phyloP scores from a whole-genome alignment of 257 asterid genomes.

The Solanum chilense region DNA sequence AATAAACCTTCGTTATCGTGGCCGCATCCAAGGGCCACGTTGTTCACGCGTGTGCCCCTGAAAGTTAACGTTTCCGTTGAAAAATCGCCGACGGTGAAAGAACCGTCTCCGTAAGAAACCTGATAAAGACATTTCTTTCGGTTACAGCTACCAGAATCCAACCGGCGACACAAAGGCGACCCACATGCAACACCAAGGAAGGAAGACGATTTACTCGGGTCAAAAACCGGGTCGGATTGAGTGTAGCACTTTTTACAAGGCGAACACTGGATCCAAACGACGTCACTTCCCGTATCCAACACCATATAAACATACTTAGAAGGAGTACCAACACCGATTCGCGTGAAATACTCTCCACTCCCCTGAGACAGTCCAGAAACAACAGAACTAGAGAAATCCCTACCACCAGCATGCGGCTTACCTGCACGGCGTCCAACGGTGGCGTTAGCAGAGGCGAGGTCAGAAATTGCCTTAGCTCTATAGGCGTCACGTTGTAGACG shows the following conservation, averaged over 20 bases:
- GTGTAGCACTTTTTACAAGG: constrained; percentile 73
- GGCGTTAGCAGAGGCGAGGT: constrained; percentile 12
- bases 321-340: constrained; percentile 81
- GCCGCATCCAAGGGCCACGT: constrained; percentile 74
- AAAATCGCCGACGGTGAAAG: constrained; percentile 74
- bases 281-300: constrained; percentile 85
- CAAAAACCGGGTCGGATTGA: constrained; percentile 76
- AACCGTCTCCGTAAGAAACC: constrained; percentile 84
- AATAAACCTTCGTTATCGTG: constrained; percentile 83
- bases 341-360: constrained; percentile 96
- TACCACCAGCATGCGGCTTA: background rate
- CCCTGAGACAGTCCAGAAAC: constrained; percentile 72
- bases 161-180: constrained; percentile 57
- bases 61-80: constrained; percentile 83
- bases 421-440: background rate
- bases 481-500: constrained; percentile 67
- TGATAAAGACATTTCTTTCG: constrained; percentile 61
- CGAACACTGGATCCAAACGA: constrained; percentile 83
- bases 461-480: constrained; percentile 24
- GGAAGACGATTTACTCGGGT: constrained; percentile 43
- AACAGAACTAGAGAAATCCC: constrained; percentile 57
- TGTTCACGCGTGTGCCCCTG: constrained; percentile 24
- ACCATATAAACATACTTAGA: constrained; percentile 57
- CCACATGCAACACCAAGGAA: constrained; percentile 39
- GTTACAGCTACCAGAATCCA: constrained; percentile 62